Base-by-base conservation (phyloP, 2,329 filamentous ascomycete genomes). In the Colletotrichum godetiae region DNA sequence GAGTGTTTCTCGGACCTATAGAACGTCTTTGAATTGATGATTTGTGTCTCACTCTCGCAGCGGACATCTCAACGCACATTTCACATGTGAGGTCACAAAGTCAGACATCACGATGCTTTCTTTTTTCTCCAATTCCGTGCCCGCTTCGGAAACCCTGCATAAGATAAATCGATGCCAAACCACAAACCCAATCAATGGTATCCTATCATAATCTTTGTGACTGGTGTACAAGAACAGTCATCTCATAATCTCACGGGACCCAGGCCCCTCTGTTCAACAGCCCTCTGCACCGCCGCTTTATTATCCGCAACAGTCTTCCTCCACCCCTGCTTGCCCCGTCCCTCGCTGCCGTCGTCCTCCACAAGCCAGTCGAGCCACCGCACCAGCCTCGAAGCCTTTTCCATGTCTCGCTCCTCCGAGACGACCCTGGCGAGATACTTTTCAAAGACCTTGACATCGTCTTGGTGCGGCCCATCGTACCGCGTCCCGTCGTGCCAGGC, bases 401-500 rank as follows among this genome's bases (percentile, higher is more conserved):
- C 88, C 83, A 97, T 87, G 80, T 98, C 92, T 71, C 88, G 86
- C 81, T 98, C 97, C 70, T 96, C 92, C 1, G 84, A 74, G 0
- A 98, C 88, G 0, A 98, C 94, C 31, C 88, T 88, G 5, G 81
- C 85, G 35, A 98, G 81, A 81, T 97, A 98, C 78, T 86, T 89
- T 67, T 88, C 90, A 73, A 98, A 86, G 49, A 95, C 91, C 53
- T 88, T 88, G 0, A 96, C 92, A 81, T 99, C 97, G 70, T 93
- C 91, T 0, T 84, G 83, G 81, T 97, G 95, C 1, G 97, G 97
- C 0, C 94, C 95, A 3, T 95, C 92, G 5, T 86, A 86, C 46
- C 82, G 85, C 74, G 96, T 97, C 73, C 92, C 91, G 3, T 84
- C 80, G 75, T 95, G 89, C 97, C 97, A 99, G 4, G 90, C 90